phyloP scores from a whole-genome alignment of 306 rosid genomes.

The Cucurbita ficifolia region DNA sequence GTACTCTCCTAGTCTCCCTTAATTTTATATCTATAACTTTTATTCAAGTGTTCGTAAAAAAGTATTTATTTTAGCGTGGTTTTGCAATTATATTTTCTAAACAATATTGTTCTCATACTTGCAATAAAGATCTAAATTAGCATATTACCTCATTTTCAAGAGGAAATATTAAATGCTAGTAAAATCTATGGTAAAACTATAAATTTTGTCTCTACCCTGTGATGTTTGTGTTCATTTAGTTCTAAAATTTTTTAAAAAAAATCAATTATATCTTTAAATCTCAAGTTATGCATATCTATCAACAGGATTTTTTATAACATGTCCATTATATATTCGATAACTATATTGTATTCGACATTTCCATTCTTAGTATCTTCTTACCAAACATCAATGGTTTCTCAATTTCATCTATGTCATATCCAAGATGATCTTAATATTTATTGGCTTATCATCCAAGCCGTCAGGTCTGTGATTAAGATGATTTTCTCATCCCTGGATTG shows the following conservation, averaged over 20 bases:
- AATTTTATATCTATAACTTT: not conserved
- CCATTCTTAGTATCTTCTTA: not conserved
- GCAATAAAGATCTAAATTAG: not conserved
- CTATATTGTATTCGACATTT: not conserved
- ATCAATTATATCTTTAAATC: not conserved
- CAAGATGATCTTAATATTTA: not conserved
- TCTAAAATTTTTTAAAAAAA: not conserved
- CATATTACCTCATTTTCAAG: not conserved
- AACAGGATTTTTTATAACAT: not conserved
- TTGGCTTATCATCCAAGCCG: not conserved
- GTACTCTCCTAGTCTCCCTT: not conserved
- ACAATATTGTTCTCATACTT: not conserved
- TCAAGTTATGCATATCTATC: not conserved
- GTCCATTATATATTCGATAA: not conserved
- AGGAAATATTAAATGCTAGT: not conserved
- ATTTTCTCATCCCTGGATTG: not conserved
- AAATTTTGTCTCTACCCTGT: not conserved
- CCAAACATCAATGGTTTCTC: not conserved
- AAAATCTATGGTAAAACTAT: not conserved
- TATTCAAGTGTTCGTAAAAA: not conserved
- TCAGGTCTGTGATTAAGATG: not conserved
- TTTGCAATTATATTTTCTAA: not conserved
- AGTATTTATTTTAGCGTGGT: not conserved
- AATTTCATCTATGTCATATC: not conserved
- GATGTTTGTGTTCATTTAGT: not conserved